Evolutionary conservation across 768 basidiomycete species (phyloP).

Genomic region (Cystobasidium tubakii): DNA sequence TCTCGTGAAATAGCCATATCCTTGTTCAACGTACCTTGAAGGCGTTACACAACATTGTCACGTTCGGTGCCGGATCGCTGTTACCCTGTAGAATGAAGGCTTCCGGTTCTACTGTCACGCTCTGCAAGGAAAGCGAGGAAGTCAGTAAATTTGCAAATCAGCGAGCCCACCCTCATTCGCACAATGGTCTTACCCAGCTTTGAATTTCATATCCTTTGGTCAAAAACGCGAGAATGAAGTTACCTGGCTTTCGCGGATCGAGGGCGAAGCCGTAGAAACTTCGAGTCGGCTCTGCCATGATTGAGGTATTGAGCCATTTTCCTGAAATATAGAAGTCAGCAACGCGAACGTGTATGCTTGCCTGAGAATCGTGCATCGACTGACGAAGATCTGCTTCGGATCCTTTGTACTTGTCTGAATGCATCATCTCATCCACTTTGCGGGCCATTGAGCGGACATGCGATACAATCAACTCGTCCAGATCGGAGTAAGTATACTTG

Average conservation of each 20-base stretch:
- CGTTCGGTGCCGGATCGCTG: slow-evolving; percentile 80
- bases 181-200: slow-evolving; percentile 28
- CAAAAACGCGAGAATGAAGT: slow-evolving; percentile 82
- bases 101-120: slow-evolving; percentile 69
- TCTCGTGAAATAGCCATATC: background rate
- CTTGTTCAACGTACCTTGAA: slow-evolving; percentile 75
- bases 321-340: slow-evolving; percentile 54
- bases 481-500: slow-evolving; percentile 75
- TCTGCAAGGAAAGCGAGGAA: too few relatives aligned
- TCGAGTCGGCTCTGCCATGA: slow-evolving; percentile 86
- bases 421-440: slow-evolving; percentile 87
- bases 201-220: slow-evolving; percentile 35
- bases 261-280: slow-evolving; percentile 85
- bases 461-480: slow-evolving; percentile 94
- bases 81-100: slow-evolving; percentile 85
- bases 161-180: too few relatives aligned
- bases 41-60: slow-evolving; percentile 89
- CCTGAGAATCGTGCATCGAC: slow-evolving; percentile 48
- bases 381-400: slow-evolving; percentile 82
- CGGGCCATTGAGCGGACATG: slow-evolving; percentile 91
- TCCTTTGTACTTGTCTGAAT: slow-evolving; percentile 88
- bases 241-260: slow-evolving; percentile 81
- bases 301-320: slow-evolving; percentile 76
- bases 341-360: slow-evolving; percentile 12
- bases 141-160: too few relatives aligned